Evolutionary conservation across 1,284 basidiomycete species (phyloP).

Genomic region (Ustilago vetiveriae): DNA sequence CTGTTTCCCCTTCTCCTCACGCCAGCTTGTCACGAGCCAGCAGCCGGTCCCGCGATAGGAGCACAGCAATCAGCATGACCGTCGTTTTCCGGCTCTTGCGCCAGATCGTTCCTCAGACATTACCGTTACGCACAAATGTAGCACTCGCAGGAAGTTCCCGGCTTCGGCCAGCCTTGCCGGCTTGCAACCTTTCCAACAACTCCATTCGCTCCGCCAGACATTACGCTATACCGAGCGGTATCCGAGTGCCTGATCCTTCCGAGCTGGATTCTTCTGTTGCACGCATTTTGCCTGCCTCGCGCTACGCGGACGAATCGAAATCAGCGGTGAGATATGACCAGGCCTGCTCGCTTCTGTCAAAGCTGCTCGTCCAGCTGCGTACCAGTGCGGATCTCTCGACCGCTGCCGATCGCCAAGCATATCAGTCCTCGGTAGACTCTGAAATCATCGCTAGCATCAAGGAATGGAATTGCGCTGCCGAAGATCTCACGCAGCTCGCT

Average conservation of each 20-base stretch:
- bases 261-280: conserved; percentile 25
- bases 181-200: no score
- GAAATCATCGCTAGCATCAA: conserved; percentile 14
- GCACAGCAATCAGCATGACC: no score
- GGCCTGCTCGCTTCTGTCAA: conserved; percentile 24
- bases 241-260: conserved; percentile 11
- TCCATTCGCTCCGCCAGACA: no score
- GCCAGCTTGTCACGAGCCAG: no score
- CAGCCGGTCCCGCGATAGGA: no score
- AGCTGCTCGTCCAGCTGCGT: conserved; percentile 40
- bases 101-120: no score
- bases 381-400: conserved; percentile 25
- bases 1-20: no score
- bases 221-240: conserved; percentile 14
- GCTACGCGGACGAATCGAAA: conserved; percentile 12
- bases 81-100: no score
- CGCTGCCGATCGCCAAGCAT: conserved; percentile 16
- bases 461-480: conserved; percentile 7
- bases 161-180: no score
- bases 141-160: no score
- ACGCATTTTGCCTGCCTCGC: conserved; percentile 23
- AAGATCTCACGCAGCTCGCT: conserved; percentile 31
- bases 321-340: conserved; percentile 16
- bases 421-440: conserved; percentile 27
- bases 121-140: no score